A percentile compares a stretch with the other conserved stretches of the same genome.
These are phyloP conservation scores for Solanum hybrid DNA, from an alignment of 305 asterid genomes.

Conservation along the genomic window DNA sequence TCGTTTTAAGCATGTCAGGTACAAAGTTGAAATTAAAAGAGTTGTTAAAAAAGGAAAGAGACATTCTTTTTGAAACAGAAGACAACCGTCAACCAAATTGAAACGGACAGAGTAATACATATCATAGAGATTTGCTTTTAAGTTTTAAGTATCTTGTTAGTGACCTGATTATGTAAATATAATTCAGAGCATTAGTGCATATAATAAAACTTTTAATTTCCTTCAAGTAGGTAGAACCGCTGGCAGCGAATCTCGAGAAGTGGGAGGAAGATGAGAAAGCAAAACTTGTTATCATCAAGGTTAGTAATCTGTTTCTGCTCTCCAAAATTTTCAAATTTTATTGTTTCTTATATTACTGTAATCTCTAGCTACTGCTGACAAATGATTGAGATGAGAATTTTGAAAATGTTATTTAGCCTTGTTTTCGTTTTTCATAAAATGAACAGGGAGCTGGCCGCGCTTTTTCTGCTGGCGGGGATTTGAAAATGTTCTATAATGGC, in stretches of 20 bases:
- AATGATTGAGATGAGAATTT: neutral
- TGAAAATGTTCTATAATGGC: constrained; percentile 73
- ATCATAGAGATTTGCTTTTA: neutral
- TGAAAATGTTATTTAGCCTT: constrained; percentile 1
- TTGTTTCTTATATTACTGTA: neutral
- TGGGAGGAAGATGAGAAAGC: constrained; percentile 79
- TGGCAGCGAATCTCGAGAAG: constrained; percentile 67
- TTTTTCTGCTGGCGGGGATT: constrained; percentile 92
- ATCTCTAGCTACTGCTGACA: neutral
- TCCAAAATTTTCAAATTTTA: neutral
- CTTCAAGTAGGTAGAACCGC: constrained; percentile 44
- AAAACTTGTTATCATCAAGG: constrained; percentile 69
- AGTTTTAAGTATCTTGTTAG: neutral
- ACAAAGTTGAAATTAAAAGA: too few species aligned
- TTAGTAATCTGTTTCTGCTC: neutral
- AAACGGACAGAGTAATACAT: neutral
- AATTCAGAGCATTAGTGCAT: neutral
- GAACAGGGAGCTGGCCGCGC: constrained; percentile 86
- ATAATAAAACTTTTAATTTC: neutral
- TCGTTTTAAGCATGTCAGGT: neutral
- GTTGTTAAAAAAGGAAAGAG: neutral
- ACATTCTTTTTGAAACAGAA: neutral
- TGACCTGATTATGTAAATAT: neutral
- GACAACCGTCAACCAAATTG: neutral
- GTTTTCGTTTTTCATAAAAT: neutral